These are phyloP conservation scores for Verticillium nonalfalfae DNA, from an alignment of 2,329 filamentous ascomycete genomes.

Conservation along the genomic window DNA sequence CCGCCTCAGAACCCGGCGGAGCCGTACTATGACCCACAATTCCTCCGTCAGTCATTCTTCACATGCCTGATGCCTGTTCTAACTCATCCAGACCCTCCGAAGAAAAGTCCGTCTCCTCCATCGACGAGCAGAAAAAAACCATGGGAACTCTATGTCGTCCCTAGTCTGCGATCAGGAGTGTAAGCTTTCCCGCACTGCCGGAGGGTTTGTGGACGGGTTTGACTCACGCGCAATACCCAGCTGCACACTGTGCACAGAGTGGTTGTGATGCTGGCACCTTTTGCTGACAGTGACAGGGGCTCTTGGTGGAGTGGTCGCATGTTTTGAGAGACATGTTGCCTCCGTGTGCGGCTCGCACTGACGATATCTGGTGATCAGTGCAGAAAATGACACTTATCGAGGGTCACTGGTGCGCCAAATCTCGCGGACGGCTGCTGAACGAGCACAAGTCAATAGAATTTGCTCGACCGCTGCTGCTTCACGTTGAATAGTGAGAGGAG, in stretches of 20 bases:
- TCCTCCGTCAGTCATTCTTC: background rate
- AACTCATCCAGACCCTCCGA: background rate
- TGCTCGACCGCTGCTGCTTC: background rate
- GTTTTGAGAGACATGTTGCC: background rate
- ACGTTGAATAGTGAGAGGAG: background rate
- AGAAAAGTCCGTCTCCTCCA: background rate
- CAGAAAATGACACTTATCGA: background rate
- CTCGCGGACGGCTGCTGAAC: background rate
- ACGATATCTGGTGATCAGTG: background rate
- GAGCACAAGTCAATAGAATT: too few species aligned
- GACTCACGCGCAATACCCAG: conserved; percentile 1
- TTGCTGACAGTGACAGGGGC: background rate
- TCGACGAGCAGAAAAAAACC: background rate
- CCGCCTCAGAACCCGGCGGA: background rate
- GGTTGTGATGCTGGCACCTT: background rate
- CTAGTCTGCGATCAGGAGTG: background rate
- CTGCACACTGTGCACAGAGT: background rate
- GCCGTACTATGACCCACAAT: background rate
- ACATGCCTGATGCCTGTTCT: background rate
- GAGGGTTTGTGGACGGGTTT: too few species aligned
- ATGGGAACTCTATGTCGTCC: background rate
- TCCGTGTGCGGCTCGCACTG: background rate
- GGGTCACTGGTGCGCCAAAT: background rate
- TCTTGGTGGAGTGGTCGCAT: background rate
- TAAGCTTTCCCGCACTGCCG: background rate